Evolutionary conservation across 306 rosid species (phyloP).

Genomic region (Lathyrus aphaca): DNA sequence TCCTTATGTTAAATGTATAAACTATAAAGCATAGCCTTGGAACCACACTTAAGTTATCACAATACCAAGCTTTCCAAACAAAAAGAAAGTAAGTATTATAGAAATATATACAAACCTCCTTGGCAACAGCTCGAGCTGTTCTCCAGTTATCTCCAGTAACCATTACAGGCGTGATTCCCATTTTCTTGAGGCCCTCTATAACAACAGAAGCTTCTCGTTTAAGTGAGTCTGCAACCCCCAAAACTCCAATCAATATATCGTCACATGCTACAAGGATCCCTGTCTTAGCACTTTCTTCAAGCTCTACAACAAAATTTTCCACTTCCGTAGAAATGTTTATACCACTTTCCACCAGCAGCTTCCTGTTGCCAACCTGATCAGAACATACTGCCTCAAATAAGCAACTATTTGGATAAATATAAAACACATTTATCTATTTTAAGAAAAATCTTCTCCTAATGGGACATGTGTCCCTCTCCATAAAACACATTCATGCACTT

Average conservation of each 20-base stretch:
- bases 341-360: constrained; percentile 79
- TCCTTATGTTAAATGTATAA: constrained; percentile 4
- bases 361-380: constrained; percentile 92
- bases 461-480: constrained; percentile 1
- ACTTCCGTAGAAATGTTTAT: constrained; percentile 67
- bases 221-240: constrained; percentile 95
- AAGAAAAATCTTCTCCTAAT: not conserved
- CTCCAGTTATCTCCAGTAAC: constrained; percentile 99
- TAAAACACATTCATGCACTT: not conserved
- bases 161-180: constrained; percentile 89
- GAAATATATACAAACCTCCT: constrained; percentile 65
- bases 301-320: constrained; percentile 75
- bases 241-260: constrained; percentile 64
- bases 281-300: constrained; percentile 90
- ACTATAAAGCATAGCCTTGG: constrained; percentile 26
- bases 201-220: constrained; percentile 97
- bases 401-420: constrained; percentile 33
- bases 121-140: constrained; percentile 96
- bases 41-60: constrained; percentile 29
- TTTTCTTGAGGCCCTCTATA: constrained; percentile 86
- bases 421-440: constrained; percentile 19
- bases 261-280: constrained; percentile 81
- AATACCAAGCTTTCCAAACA: constrained; percentile 12
- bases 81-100: constrained; percentile 22
- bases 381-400: constrained; percentile 38